phyloP scores from a whole-genome alignment of 2,329 filamentous ascomycete species.

The Teratosphaeria epicoccoides region DNA sequence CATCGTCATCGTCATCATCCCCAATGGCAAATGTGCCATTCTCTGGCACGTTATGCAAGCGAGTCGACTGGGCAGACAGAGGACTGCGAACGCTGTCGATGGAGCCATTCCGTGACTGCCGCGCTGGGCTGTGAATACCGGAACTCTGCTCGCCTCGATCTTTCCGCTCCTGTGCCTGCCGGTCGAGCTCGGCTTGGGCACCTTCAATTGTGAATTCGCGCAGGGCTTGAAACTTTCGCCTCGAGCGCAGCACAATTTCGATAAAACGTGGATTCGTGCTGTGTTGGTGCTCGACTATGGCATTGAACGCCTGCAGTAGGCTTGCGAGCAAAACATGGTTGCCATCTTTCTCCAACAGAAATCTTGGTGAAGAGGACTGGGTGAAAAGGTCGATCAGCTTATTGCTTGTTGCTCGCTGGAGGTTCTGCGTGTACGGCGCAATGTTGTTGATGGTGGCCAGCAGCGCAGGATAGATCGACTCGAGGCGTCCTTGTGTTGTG shows the following conservation, averaged over 20 bases:
- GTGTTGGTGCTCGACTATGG: constrained; percentile 72
- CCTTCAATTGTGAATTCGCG: constrained; percentile 84
- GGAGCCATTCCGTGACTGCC: constrained; percentile 43
- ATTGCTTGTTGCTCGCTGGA: constrained; percentile 64
- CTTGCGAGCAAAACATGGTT: constrained; percentile 76
- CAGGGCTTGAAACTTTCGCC: constrained; percentile 73
- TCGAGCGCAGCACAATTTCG: constrained; percentile 66
- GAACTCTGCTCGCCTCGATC: constrained; percentile 14
- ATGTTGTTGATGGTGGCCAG: constrained; percentile 91
- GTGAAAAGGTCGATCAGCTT: constrained; percentile 81
- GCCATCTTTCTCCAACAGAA: constrained; percentile 80
- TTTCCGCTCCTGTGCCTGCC: constrained; percentile 61
- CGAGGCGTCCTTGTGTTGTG: constrained; percentile 77
- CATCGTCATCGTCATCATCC: constrained; percentile 63
- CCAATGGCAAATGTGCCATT: constrained; percentile 86
- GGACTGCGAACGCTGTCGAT: constrained; percentile 54
- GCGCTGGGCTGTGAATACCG: constrained; percentile 24
- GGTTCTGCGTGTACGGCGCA: constrained; percentile 67
- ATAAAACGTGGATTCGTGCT: constrained; percentile 72
- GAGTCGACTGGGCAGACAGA: constrained; percentile 41
- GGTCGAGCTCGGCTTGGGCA: constrained; percentile 82
- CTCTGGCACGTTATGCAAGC: constrained; percentile 60
- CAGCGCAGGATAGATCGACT: constrained; percentile 83
- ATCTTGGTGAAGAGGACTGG: constrained; percentile 88
- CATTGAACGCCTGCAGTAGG: constrained; percentile 78